These are phyloP conservation scores for Penicillium brasilianum DNA, from an alignment of 2,329 filamentous ascomycete genomes.

Conservation along the genomic window DNA sequence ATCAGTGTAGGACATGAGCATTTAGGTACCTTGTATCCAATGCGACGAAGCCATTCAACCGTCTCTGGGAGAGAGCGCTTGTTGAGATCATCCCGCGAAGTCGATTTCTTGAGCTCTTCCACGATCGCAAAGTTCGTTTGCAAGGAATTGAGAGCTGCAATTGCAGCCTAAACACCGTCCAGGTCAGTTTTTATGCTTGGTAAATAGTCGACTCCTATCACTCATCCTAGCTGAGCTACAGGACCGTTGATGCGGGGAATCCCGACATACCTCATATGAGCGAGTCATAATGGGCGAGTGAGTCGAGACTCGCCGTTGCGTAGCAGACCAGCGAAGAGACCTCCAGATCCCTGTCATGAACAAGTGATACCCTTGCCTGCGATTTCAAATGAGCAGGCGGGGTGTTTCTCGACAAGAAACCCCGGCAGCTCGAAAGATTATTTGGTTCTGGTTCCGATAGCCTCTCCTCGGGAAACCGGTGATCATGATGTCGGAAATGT, in stretches of 20 bases:
- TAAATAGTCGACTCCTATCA: neutral
- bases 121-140: slow-evolving; percentile 80
- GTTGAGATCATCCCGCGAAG: slow-evolving; percentile 73
- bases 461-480: slow-evolving; percentile 33
- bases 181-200: slow-evolving; percentile 19
- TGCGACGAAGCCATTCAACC: slow-evolving; percentile 73
- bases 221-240: neutral
- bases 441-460: slow-evolving; percentile 18
- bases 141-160: slow-evolving; percentile 74
- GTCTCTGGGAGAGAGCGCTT: slow-evolving; percentile 80
- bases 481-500: slow-evolving; percentile 22
- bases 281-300: slow-evolving; percentile 43
- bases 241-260: neutral
- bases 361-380: slow-evolving; percentile 26
- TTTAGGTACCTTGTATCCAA: slow-evolving; percentile 71
- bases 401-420: slow-evolving; percentile 21
- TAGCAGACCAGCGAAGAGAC: slow-evolving; percentile 24
- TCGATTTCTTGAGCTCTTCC: slow-evolving; percentile 70
- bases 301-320: slow-evolving; percentile 38
- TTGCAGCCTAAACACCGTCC: slow-evolving; percentile 62
- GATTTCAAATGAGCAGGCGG: slow-evolving; percentile 22
- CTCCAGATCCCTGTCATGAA: slow-evolving; percentile 38
- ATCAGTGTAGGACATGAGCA: neutral
- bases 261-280: slow-evolving; percentile 43
- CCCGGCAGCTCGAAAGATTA: slow-evolving; percentile 25